Evolutionary conservation across 2,329 filamentous ascomycete species (phyloP), one percentile per base, ranked within the genome.

Genomic region (Camptophora hylomeconis): DNA sequence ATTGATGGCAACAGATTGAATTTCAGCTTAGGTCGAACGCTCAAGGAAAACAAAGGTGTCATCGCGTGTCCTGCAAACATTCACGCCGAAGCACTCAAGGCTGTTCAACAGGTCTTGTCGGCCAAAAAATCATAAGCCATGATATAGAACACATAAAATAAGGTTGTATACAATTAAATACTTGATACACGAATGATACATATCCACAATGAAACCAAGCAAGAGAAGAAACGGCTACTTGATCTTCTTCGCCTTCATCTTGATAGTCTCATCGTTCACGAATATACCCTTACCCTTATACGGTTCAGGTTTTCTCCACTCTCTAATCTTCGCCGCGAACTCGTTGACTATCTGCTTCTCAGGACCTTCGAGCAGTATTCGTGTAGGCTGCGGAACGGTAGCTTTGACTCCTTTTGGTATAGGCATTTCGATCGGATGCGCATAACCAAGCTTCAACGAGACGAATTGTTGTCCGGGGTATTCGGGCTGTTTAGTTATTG

Each of bases 201-300:
- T 4, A 12, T 15, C 23, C 23, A 26, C 28, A 11, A 23, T 10
- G 7, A 18, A 15, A 29, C 20, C 10, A 28, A 25, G 13, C 12
- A 23, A 24, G 17, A 36, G 30, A 26, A 24, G 20, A 34, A 33
- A 31, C 20, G 44, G 52, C 63, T 75, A 89, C 67, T 86, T 87
- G 56, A 87, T 83, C 71, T 87, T 89, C 78, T 94, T 98, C 49
- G 82, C 79, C 76, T 98, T 98, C 58, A 98, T 57, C 69, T 80
- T 92, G 61, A 98, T 94, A 17, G 84, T 94, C 68, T 98, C 84
- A 40, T 86, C 83, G 50, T 95, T 92, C 47, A 98, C 77, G 54
- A 95, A 98, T 46, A 98, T 92, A 46, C 89, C 89, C 73, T 98
- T 95, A 44, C 89, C 89, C 72, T 98, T 98, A 60, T 98, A 98